Conservation (phyloP, 2,329 filamentous ascomycete species). For the Anthostomella pinea region DNA sequence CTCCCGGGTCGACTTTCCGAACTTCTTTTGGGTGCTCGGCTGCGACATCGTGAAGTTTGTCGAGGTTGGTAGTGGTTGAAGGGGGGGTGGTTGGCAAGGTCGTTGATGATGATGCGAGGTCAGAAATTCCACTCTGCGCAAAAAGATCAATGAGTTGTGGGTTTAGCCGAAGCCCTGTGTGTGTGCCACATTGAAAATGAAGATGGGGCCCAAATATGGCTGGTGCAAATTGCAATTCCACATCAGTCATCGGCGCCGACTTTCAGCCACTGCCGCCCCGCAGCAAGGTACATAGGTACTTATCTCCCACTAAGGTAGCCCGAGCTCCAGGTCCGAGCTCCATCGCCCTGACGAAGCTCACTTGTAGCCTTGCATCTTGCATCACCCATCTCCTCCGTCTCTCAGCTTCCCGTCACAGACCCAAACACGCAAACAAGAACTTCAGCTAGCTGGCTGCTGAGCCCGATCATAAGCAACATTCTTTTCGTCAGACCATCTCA, state of each 20-base stretch:
- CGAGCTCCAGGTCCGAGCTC: slow-evolving; percentile 7
- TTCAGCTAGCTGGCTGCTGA: no score
- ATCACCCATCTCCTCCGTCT: slow-evolving; percentile 1
- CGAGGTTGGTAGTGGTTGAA: slow-evolving; percentile 28
- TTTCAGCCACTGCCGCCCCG: slow-evolving; percentile 17
- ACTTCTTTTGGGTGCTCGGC: slow-evolving; percentile 78
- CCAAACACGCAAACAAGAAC: slow-evolving; percentile 4
- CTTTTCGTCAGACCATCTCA: no score
- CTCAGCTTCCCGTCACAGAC: slow-evolving; percentile 8
- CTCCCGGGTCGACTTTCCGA: slow-evolving; percentile 93
- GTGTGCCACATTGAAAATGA: slow-evolving; percentile 21
- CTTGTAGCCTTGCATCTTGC: slow-evolving; percentile 26
- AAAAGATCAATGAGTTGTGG: slow-evolving; percentile 34
- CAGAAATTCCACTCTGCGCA: slow-evolving; percentile 29
- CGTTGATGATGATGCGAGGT: slow-evolving; percentile 26
- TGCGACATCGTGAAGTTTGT: slow-evolving; percentile 69
- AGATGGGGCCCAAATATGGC: no score
- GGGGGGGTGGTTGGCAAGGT: slow-evolving; percentile 25
- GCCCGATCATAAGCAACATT: no score
- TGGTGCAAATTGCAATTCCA: no score
- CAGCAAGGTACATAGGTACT: slow-evolving; percentile 7
- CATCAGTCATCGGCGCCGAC: no score
- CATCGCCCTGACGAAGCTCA: slow-evolving; percentile 30
- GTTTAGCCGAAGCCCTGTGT: slow-evolving; percentile 33
- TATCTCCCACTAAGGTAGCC: no score